Evolutionary conservation across 1,284 basidiomycete species (phyloP), one percentile per base, ranked within the genome.

Genomic region (Kalmanozyma brasiliensis): DNA sequence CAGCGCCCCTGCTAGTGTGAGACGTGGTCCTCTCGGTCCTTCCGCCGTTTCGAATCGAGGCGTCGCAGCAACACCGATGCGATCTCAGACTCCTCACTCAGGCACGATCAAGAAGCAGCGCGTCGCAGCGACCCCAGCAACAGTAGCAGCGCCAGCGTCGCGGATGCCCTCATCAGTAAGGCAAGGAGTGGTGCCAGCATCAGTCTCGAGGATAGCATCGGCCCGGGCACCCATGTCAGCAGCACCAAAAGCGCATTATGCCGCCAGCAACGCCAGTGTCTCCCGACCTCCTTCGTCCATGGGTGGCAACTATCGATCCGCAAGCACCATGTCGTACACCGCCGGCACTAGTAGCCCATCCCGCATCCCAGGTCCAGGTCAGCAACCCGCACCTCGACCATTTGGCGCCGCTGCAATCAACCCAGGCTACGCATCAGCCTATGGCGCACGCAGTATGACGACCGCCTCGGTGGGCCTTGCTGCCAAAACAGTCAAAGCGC

Each of bases 101-200:
- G 41, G 58, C 13, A 70, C 67, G 2, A 52, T 58, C 34, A 70
- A 70, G 49, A 70, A 65, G 61, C 57, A 57, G 1, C 41, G 61
- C 10, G 48, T 65, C 24, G 67, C 49, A 36, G 52, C 57, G 10
- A n/a, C 67, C 24, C 57, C 66, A 6, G 56, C 66, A 1, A 60
- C 66, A 3, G 57, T 60, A 1, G 35, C 61, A 26, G 57, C 52
- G 2, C 48, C 48, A 2, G 45, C 61, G 2, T 24, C 48, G 17
- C 49, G 59, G 17, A 57, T 29, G 26, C 7, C 57, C 13, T 44
- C 61, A 9, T 53, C 56, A 2, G 43, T 52, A 6, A 52, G 52
- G 34, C 51, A 63, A 30, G 48, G 38, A 10, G 53, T 26, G 0
- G 42, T 51, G 13, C 55, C 62, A 24, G 49, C 59, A 1, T 52